A percentile compares a stretch with the other conserved stretches of the same genome.
Conservation (phyloP, 768 basidiomycete species). For the Pilatotrama ljubarskyi region DNA sequence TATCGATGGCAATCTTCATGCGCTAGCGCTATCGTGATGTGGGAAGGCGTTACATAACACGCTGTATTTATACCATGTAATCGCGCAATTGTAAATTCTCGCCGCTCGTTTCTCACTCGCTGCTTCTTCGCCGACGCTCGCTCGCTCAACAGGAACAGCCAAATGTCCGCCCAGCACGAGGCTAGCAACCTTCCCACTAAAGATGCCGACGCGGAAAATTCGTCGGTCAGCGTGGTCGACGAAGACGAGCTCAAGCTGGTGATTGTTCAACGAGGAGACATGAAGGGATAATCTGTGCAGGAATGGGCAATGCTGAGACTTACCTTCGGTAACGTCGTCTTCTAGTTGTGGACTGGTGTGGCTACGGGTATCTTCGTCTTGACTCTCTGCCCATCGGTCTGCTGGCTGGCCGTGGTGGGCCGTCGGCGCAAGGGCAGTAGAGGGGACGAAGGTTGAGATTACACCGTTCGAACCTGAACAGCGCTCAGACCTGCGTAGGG, state of each 20-base stretch:
- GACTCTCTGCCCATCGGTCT: conserved; percentile 26
- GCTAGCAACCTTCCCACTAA: conserved; percentile 16
- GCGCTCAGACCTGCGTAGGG: conserved; percentile 98
- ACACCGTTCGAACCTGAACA: conserved; percentile 98
- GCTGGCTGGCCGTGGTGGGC: conserved; percentile 30
- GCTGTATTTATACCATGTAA: conserved; percentile 25
- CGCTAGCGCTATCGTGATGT: conserved; percentile 1
- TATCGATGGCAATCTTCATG: conserved; percentile 8
- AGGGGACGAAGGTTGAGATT: conserved; percentile 79
- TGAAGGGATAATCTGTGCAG: conserved; percentile 32
- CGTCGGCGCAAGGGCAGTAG: conserved; percentile 28
- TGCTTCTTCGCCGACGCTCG: not conserved
- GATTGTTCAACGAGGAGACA: conserved; percentile 35
- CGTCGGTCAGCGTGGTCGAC: conserved; percentile 33
- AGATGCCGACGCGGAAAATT: conserved; percentile 29
- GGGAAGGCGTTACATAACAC: conserved; percentile 25
- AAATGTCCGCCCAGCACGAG: conserved; percentile 21
- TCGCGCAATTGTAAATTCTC: conserved; percentile 6
- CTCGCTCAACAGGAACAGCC: not conserved
- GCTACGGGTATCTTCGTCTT: conserved; percentile 87
- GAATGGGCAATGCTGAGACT: conserved; percentile 34
- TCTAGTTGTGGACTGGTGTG: conserved; percentile 69
- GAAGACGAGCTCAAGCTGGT: conserved; percentile 60
- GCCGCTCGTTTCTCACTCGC: not conserved
- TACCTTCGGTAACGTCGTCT: conserved; percentile 72